These are phyloP conservation scores for Pulveroboletus sp. DNA, from an alignment of 768 basidiomycete species.

Conservation along the genomic window DNA sequence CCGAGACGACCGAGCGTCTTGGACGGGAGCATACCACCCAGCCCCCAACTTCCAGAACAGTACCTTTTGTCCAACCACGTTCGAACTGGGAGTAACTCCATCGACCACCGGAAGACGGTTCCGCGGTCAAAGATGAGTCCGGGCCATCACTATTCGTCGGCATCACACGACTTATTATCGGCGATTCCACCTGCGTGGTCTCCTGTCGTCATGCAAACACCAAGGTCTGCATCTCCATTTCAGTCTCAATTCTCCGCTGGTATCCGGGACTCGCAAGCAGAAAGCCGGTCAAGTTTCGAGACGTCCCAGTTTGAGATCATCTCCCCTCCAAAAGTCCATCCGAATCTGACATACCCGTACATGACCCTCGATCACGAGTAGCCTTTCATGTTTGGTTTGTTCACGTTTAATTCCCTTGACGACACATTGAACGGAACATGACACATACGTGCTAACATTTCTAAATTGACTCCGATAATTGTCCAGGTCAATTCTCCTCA, in stretches of 20 bases:
- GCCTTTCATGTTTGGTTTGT: constrained; percentile 14
- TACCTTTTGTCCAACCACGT: constrained; percentile 35
- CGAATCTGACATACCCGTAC: constrained; percentile 56
- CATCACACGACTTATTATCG: constrained; percentile 31
- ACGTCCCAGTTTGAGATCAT: constrained; percentile 67
- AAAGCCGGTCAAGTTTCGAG: constrained; percentile 55
- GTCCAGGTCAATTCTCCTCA: constrained; percentile 6
- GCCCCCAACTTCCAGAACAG: constrained; percentile 58
- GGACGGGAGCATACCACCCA: constrained; percentile 52
- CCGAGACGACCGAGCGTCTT: constrained; percentile 47
- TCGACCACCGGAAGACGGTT: constrained; percentile 26
- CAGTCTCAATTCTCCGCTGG: constrained; percentile 23
- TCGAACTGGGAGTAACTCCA: constrained; percentile 30
- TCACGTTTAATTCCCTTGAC: constrained; percentile 15
- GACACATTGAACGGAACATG: constrained; percentile 11
- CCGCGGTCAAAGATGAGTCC: constrained; percentile 18
- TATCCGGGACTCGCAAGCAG: constrained; percentile 25
- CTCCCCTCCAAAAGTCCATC: constrained; percentile 43
- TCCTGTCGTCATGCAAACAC: constrained; percentile 13
- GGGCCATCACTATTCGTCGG: constrained; percentile 23
- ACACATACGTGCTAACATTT: constrained; percentile 13
- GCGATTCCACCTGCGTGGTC: constrained; percentile 7
- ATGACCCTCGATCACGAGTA: constrained; percentile 46
- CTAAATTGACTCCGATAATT: constrained; percentile 3
- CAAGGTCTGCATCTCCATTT: constrained; percentile 27